phyloP scores from a whole-genome alignment of 257 asterid genomes.

The Solanum raphanifolium region DNA sequence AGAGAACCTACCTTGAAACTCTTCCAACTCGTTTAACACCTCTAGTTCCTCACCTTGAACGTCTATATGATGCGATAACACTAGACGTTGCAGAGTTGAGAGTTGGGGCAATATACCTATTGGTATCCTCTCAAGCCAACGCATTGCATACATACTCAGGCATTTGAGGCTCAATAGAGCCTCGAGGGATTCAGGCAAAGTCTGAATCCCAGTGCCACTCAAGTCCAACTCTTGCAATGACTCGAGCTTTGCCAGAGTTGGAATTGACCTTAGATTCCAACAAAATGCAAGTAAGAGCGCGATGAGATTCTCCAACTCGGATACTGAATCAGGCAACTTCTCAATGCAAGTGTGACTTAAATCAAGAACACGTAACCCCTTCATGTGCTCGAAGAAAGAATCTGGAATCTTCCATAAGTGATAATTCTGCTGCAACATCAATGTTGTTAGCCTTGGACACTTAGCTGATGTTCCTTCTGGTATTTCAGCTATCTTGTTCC shows the following conservation, averaged over 20 bases:
- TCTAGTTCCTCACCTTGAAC: constrained; percentile 9
- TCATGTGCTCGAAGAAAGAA: constrained; percentile 14
- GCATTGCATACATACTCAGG: constrained; percentile 9
- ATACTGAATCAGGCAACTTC: constrained; percentile 10
- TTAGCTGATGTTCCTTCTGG: constrained; percentile 5
- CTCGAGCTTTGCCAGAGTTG: constrained; percentile 10
- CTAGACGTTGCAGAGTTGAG: constrained; percentile 12
- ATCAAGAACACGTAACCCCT: constrained; percentile 14
- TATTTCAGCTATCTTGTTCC: constrained; percentile 9
- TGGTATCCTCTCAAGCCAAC: constrained; percentile 6
- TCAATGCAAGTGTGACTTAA: constrained; percentile 10
- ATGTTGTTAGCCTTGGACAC: constrained; percentile 18
- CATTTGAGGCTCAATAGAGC: constrained; percentile 13
- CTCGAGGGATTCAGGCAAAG: constrained; percentile 17
- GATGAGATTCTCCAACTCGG: constrained; percentile 16
- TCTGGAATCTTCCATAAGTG: constrained; percentile 17
- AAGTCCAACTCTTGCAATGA: constrained; percentile 15
- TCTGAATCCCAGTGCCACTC: not conserved
- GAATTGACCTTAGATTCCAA: constrained; percentile 6
- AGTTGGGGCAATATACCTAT: constrained; percentile 10
- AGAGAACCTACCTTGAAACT: constrained; percentile 9
- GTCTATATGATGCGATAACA: constrained; percentile 1
- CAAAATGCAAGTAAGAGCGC: constrained; percentile 13
- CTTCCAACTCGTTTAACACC: not conserved
- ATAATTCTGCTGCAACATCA: constrained; percentile 13